These are phyloP conservation scores for Penicillium egyptiacum DNA, from an alignment of 495 filamentous ascomycete genomes.

Conservation along the genomic window DNA sequence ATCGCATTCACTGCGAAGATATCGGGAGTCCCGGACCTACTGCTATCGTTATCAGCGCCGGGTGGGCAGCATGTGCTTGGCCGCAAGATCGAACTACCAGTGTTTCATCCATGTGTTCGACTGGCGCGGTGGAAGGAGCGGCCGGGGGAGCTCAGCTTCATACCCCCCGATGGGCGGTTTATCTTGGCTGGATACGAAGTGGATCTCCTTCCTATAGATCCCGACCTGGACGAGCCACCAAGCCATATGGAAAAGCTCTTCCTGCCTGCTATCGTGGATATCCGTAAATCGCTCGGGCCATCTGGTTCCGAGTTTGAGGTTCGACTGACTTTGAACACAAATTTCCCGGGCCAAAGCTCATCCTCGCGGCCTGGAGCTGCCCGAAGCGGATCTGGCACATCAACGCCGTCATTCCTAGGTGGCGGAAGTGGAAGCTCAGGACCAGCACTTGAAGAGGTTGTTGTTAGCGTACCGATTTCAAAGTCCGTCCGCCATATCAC, in stretches of 20 bases:
- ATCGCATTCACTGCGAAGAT: conserved; percentile 95
- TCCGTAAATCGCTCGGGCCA: conserved; percentile 74
- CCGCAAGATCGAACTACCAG: conserved; percentile 77
- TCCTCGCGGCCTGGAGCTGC: conserved; percentile 34
- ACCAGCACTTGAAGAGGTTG: conserved; percentile 75
- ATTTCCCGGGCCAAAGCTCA: conserved; percentile 48
- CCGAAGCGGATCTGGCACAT: conserved; percentile 50
- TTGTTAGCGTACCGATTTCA: conserved; percentile 80
- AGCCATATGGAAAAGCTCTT: conserved; percentile 64
- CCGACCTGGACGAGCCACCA: conserved; percentile 44
- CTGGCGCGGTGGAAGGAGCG: conserved; percentile 80
- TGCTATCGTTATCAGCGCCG: conserved; percentile 74
- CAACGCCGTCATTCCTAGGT: conserved; percentile 62
- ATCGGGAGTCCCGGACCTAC: conserved; percentile 86
- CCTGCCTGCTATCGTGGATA: conserved; percentile 76
- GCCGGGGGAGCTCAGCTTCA: conserved; percentile 88
- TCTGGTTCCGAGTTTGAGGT: conserved; percentile 86
- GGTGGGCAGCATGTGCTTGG: conserved; percentile 72
- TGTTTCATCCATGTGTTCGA: conserved; percentile 95
- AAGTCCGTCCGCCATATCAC: conserved; percentile 79
- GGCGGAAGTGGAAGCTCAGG: conserved; percentile 48
- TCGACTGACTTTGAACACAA: conserved; percentile 67
- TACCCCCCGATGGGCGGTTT: conserved; percentile 95
- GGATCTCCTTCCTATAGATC: conserved; percentile 71
- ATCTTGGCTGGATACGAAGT: conserved; percentile 93